Evolutionary conservation across 441 rosid species (phyloP), one percentile per base, ranked within the genome.

Genomic region (Geranium incanum): DNA sequence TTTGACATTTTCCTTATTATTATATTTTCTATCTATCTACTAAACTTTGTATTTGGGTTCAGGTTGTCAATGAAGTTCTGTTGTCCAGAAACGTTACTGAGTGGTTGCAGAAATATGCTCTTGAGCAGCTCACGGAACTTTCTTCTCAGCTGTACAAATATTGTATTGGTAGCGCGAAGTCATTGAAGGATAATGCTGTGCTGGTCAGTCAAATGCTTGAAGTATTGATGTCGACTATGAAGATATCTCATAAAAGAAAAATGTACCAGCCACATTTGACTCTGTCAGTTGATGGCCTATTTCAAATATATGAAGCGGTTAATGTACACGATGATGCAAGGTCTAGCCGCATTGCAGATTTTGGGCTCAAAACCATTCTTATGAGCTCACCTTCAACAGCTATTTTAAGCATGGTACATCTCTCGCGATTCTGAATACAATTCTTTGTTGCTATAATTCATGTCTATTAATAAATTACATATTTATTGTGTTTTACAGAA

Each of bases 51-150:
- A 39, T 48, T 39, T 41, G 73, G 70, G 6, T 78, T 68, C 81
- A 95, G 99, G 86, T 89, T 72, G 86, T 84, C 68, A 71, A 66
- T 60, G 81, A 74, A 74, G 80, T 79, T 70, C 79, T 88, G 71
- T 82, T 84, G 74, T 87, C 81, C 70, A 78, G 85, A 79, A 83
- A 78, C 80, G 78, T 86, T 55, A 50, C 69, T 2, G 89, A 89
- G 76, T 95, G 98, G 98, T 80, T 95, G 82, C 91, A 87, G 79
- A 78, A 83, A 66, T 74, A 72, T 76, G 84, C 96, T 75, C 85
- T 92, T 33, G 97, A 95, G 84, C 95, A 85, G 86, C 84, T 92
- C 70, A 83, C 78, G 77, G 95, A 85, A 70, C 77, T 95, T 62
- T 78, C 93, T 36, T 84, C 88, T 77, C 86, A 82, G 80, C 81